A percentile compares a stretch with the other conserved stretches of the same genome.
phyloP scores from a whole-genome alignment of 2,329 filamentous ascomycete species.

The Hymenoscyphus scutula region DNA sequence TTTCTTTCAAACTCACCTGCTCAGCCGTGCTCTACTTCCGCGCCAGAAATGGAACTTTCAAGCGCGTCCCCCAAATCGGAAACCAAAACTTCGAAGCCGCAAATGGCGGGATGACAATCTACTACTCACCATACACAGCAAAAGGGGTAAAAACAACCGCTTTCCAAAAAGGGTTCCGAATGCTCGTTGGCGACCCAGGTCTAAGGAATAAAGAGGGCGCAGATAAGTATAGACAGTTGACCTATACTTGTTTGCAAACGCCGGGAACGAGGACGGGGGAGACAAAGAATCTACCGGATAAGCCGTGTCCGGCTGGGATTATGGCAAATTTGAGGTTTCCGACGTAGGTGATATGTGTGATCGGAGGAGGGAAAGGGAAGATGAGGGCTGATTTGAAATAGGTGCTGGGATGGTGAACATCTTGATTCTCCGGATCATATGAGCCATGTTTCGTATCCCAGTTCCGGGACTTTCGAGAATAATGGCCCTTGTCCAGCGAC shows the following conservation, averaged over 20 bases:
- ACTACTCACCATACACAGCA: neutral
- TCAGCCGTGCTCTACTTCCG: slow-evolving; percentile 9
- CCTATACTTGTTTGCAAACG: slow-evolving; percentile 43
- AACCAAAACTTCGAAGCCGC: slow-evolving; percentile 4
- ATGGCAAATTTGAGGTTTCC: slow-evolving; percentile 56
- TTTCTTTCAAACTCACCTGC: neutral
- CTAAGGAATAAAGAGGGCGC: slow-evolving; percentile 40
- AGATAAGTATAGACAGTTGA: slow-evolving; percentile 42
- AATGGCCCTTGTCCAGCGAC: slow-evolving; percentile 21
- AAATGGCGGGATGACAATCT: slow-evolving; percentile 10
- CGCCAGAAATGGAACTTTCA: slow-evolving; percentile 10
- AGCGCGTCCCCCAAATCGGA: slow-evolving; percentile 9
- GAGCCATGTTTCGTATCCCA: slow-evolving; percentile 29
- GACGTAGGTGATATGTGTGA: slow-evolving; percentile 41
- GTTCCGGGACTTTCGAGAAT: slow-evolving; percentile 12
- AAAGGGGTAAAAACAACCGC: neutral
- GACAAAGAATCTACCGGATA: slow-evolving; percentile 39
- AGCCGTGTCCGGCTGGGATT: slow-evolving; percentile 41
- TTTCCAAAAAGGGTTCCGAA: slow-evolving; percentile 33
- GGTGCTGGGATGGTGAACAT: slow-evolving; percentile 22
- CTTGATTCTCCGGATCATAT: slow-evolving; percentile 18
- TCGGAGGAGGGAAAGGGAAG: slow-evolving; percentile 15
- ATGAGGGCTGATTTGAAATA: neutral
- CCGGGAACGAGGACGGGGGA: slow-evolving; percentile 40
- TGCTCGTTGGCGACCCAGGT: slow-evolving; percentile 34